Evolutionary conservation across 202 grass and related monocot species (phyloP).

Genomic region (Panicum hallii): DNA sequence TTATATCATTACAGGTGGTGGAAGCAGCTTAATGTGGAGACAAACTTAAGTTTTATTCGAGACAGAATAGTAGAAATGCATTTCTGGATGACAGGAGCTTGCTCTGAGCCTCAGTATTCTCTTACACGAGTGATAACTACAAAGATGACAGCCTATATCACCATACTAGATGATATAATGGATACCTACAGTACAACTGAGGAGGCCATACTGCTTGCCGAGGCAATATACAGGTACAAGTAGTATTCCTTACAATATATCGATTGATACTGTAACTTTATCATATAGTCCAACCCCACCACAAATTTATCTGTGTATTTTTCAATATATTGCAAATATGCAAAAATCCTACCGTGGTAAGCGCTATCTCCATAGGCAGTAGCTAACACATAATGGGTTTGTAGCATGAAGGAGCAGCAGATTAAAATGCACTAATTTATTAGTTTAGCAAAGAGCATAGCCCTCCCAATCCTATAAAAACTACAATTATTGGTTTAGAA

Average conservation of each 20-base stretch:
- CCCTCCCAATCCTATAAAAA: not conserved
- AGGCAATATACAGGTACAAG: slow-evolving; percentile 39
- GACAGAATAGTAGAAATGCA: slow-evolving; percentile 57
- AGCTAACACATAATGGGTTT: not conserved
- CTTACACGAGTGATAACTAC: slow-evolving; percentile 40
- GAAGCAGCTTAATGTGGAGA: slow-evolving; percentile 41
- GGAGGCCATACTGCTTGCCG: slow-evolving; percentile 20
- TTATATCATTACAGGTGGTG: slow-evolving; percentile 46
- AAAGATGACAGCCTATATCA: slow-evolving; percentile 31
- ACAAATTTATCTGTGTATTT: not conserved
- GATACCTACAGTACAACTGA: slow-evolving; percentile 44
- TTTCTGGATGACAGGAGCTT: slow-evolving; percentile 55
- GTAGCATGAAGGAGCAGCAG: too few species aligned
- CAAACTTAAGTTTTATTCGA: slow-evolving; percentile 32
- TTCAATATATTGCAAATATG: not conserved
- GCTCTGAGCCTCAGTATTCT: slow-evolving; percentile 33
- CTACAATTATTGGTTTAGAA: too few species aligned
- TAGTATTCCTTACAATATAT: not conserved
- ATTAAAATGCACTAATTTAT: not conserved
- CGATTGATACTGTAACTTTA: not conserved
- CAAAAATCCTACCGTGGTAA: not conserved
- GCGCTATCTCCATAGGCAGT: not conserved
- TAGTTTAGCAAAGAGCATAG: not conserved
- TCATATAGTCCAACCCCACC: not conserved
- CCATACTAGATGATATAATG: slow-evolving; percentile 45